Percentiles rank a stretch among this genome's conserved stretches.
These are phyloP conservation scores for Epicoccum sorghinum DNA, from an alignment of 2,329 filamentous ascomycete species.

Conservation along the genomic window DNA sequence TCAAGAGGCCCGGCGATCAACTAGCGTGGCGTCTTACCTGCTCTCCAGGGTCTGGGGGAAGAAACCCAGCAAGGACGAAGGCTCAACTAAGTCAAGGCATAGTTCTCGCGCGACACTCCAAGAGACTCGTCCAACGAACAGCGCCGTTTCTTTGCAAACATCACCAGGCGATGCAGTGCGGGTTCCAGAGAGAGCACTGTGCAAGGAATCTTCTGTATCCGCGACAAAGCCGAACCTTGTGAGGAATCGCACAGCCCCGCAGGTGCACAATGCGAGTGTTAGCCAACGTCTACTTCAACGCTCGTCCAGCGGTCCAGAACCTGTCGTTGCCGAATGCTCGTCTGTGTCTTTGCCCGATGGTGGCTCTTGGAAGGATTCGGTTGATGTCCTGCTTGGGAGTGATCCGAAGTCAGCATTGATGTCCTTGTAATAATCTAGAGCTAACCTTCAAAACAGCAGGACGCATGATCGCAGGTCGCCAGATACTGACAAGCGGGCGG, in stretches of 20 bases:
- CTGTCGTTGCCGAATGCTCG: conserved; percentile 22
- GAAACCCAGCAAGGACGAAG: conserved; percentile 15
- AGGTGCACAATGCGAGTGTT: conserved; percentile 3
- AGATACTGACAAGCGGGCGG: conserved; percentile 7
- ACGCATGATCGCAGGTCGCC: conserved; percentile 30
- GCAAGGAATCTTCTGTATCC: conserved; percentile 15
- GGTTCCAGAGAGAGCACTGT: conserved; percentile 21
- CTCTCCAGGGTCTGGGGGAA: conserved; percentile 29
- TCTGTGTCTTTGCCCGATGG: conserved; percentile 36
- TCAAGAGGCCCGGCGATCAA: conserved; percentile 39
- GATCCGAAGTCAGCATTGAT: conserved; percentile 13
- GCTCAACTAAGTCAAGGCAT: conserved; percentile 4
- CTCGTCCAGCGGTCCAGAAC: conserved; percentile 21
- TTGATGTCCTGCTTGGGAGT: conserved; percentile 21
- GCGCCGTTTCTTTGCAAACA: not conserved
- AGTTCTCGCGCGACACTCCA: conserved; percentile 13
- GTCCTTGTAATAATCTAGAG: not conserved
- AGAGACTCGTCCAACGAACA: not conserved
- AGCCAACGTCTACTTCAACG: conserved; percentile 16
- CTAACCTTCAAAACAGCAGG: conserved; percentile 37
- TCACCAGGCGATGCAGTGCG: conserved; percentile 10
- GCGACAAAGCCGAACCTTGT: not conserved
- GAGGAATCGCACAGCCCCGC: conserved; percentile 13
- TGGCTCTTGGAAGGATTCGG: conserved; percentile 20
- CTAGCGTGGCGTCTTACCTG: conserved; percentile 35